Conservation (phyloP, 371 early-diverging fungal genomes). For the Haplosporangium sp. region DNA sequence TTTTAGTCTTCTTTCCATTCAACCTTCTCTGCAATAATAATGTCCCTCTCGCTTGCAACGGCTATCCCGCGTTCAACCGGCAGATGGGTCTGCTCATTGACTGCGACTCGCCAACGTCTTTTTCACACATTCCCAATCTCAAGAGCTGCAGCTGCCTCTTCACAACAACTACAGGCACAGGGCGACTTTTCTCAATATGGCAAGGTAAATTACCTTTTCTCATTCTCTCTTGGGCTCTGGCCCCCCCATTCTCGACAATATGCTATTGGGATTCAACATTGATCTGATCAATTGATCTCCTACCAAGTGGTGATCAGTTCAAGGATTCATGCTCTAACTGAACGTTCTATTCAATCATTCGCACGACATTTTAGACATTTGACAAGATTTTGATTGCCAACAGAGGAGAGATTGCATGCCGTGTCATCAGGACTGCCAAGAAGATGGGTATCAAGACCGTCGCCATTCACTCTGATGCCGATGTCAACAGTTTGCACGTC, state of each 20-base stretch:
- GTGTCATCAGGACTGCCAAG: constrained; percentile 89
- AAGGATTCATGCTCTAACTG: neutral
- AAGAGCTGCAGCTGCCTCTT: constrained; percentile 28
- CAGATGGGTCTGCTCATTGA: constrained; percentile 52
- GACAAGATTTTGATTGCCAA: constrained; percentile 97
- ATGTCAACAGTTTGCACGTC: constrained; percentile 80
- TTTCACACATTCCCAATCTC: constrained; percentile 40
- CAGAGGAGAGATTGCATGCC: constrained; percentile 96
- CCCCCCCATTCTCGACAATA: neutral
- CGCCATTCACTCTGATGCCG: constrained; percentile 94
- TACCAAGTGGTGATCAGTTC: neutral
- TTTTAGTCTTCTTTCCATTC: constrained; percentile 2
- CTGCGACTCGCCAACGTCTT: constrained; percentile 54
- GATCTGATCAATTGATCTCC: neutral
- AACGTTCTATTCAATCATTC: no score
- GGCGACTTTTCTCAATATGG: constrained; percentile 51
- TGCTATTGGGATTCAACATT: neutral
- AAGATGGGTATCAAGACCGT: constrained; percentile 91
- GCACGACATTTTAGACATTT: constrained; percentile 62
- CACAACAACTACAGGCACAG: constrained; percentile 24
- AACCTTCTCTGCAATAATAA: constrained; percentile 11
- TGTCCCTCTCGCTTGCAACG: constrained; percentile 56
- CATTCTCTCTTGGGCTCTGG: neutral
- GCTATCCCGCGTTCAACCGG: constrained; percentile 54
- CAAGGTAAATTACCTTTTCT: constrained; percentile 33